Conservation (phyloP, 129 eudicot species). For the Flaveria bidentis region DNA sequence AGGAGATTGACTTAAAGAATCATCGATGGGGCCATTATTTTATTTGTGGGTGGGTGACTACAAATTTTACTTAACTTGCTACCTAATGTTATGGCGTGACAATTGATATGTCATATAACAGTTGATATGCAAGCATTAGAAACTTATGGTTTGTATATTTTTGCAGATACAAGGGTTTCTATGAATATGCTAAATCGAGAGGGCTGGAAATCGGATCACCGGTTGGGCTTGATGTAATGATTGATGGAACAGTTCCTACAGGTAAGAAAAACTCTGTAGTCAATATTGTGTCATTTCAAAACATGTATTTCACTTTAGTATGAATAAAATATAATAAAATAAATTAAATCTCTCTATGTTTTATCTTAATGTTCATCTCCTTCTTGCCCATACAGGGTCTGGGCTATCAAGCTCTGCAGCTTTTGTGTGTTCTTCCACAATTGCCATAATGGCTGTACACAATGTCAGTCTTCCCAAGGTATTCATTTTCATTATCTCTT, state of each 20-base stretch:
- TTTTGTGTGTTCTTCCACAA: constrained; percentile 93
- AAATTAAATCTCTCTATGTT: not conserved
- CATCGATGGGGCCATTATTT: constrained; percentile 98
- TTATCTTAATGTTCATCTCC: not conserved
- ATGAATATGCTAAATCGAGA: constrained; percentile 73
- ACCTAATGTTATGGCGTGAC: not conserved
- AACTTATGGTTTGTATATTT: constrained; percentile 17
- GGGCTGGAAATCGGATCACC: constrained; percentile 70
- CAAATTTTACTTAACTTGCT: not conserved
- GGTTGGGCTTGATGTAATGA: constrained; percentile 89
- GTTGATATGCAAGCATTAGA: constrained; percentile 13
- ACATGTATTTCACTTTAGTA: not conserved
- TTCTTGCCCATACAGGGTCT: constrained; percentile 59
- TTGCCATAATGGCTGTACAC: constrained; percentile 91
- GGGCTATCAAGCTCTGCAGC: constrained; percentile 99
- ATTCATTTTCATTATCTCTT: constrained; percentile 15
- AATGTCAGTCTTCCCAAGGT: constrained; percentile 80
- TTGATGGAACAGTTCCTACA: constrained; percentile 97
- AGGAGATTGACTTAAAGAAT: constrained; percentile 93
- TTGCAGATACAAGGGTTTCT: constrained; percentile 92
- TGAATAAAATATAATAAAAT: not conserved
- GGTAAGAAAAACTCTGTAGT: constrained; percentile 42
- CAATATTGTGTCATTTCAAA: not conserved
- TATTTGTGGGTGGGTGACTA: constrained; percentile 79
- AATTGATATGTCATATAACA: not conserved